phyloP scores from a whole-genome alignment of 75 land plant genomes.

The Ceratopteris richardii region DNA sequence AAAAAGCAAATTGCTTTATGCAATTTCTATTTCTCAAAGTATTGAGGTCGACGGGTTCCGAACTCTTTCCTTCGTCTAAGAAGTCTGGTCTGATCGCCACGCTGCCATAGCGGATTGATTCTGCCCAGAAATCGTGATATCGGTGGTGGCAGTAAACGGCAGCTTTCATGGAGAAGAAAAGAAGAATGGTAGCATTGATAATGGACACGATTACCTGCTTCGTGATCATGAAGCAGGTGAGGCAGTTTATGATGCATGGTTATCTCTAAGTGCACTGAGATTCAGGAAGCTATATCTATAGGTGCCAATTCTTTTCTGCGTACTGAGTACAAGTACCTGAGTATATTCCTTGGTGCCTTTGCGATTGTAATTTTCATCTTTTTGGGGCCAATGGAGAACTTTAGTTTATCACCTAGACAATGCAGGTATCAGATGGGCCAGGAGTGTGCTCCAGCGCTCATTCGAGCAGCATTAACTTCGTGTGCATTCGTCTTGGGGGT shows the following conservation, averaged over 20 bases:
- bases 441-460: conserved; percentile 64
- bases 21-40: background rate
- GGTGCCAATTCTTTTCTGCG: conserved; percentile 65
- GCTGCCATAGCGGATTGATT: no score
- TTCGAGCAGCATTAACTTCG: conserved; percentile 62
- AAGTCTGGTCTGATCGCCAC: no score
- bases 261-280: conserved; percentile 56
- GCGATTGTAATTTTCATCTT: conserved; percentile 67
- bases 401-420: conserved; percentile 49
- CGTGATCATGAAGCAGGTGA: conserved; percentile 52
- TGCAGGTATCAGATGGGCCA: conserved; percentile 44
- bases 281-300: conserved; percentile 56
- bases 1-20: no score
- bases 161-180: conserved; percentile 15
- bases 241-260: conserved; percentile 29
- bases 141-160: conserved; percentile 56
- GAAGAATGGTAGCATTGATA: conserved; percentile 7
- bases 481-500: conserved; percentile 66
- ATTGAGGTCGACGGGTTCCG: conserved; percentile 27
- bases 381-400: conserved; percentile 70
- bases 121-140: conserved; percentile 56
- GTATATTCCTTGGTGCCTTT: conserved; percentile 65
- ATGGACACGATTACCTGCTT: background rate
- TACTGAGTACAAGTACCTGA: conserved; percentile 71
- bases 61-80: no score